Conservation (phyloP, 371 early-diverging fungal genomes). For the Rhizopus arrhizus region DNA sequence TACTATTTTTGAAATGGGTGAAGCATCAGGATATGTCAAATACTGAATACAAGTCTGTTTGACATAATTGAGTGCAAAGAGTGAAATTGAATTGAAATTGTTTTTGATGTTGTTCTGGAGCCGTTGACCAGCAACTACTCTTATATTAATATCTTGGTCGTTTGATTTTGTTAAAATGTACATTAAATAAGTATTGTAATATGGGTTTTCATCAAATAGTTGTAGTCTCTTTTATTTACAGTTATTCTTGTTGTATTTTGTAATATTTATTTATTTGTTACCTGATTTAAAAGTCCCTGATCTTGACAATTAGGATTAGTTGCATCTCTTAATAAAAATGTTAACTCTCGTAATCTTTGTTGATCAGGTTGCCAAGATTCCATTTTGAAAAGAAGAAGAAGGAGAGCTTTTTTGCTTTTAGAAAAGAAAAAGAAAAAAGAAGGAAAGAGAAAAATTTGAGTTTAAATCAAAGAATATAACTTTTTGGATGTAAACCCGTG, state of each 20-base stretch:
- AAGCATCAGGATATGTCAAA: slow-evolving; percentile 54
- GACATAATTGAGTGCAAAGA: slow-evolving; percentile 64
- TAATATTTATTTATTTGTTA: slow-evolving; percentile 11
- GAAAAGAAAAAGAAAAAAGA: slow-evolving; percentile 16
- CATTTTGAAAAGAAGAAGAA: not conserved
- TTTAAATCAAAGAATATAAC: slow-evolving; percentile 1
- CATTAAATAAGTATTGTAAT: slow-evolving; percentile 81
- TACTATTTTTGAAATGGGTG: slow-evolving; percentile 31
- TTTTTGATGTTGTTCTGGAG: slow-evolving; percentile 76
- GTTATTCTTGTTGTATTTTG: not conserved
- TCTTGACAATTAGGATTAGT: slow-evolving; percentile 38
- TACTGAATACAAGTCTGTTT: slow-evolving; percentile 63
- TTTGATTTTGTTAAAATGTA: slow-evolving; percentile 69
- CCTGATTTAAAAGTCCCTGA: slow-evolving; percentile 38
- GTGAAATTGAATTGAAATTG: slow-evolving; percentile 53
- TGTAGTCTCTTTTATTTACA: slow-evolving; percentile 65
- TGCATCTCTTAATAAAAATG: slow-evolving; percentile 40
- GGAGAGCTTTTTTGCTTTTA: not conserved
- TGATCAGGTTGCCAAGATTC: slow-evolving; percentile 31
- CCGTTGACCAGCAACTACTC: slow-evolving; percentile 78
- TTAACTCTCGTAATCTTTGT: slow-evolving; percentile 39
- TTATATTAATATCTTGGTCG: slow-evolving; percentile 35
- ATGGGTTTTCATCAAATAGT: slow-evolving; percentile 71
- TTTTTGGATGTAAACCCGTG: not conserved
- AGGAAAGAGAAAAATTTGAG: slow-evolving; percentile 17